Percentiles rank a stretch among this genome's conserved stretches.
Evolutionary conservation across 2,329 filamentous ascomycete species (phyloP).

Genomic region (Lomentospora prolificans): DNA sequence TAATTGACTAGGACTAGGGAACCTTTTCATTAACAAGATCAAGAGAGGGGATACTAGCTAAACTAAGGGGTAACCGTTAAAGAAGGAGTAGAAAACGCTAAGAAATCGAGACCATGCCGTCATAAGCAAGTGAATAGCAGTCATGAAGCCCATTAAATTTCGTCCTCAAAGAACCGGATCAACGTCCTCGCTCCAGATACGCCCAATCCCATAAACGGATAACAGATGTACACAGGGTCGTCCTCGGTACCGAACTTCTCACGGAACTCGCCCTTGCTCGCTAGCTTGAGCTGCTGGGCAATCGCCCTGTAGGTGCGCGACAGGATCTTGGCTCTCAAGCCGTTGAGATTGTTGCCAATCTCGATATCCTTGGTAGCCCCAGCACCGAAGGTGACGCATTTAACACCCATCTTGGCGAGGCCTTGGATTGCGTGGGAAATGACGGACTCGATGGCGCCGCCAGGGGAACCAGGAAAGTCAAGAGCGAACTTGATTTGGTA

Average conservation of each 20-base stretch:
- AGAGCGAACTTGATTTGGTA: constrained; percentile 97
- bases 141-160: no score
- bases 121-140: no score
- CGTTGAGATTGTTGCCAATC: constrained; percentile 72
- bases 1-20: no score
- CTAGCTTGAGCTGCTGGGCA: constrained; percentile 71
- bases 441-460: constrained; percentile 75
- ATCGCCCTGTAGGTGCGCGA: constrained; percentile 75
- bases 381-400: constrained; percentile 71
- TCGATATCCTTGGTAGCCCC: constrained; percentile 67
- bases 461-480: constrained; percentile 81
- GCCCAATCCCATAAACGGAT: constrained; percentile 76
- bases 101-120: no score
- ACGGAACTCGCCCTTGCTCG: constrained; percentile 79
- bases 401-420: constrained; percentile 23
- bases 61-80: no score
- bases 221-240: constrained; percentile 82
- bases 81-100: no score
- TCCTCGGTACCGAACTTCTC: constrained; percentile 81
- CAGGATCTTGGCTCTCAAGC: constrained; percentile 70
- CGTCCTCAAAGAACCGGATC: constrained; percentile 80
- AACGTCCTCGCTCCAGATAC: constrained; percentile 76
- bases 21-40: no score
- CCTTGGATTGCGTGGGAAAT: constrained; percentile 44
- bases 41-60: no score